Evolutionary conservation across 2,329 filamentous ascomycete genomes (phyloP), one percentile per base, ranked within the genome.

Genomic region (Fusarium sororula): DNA sequence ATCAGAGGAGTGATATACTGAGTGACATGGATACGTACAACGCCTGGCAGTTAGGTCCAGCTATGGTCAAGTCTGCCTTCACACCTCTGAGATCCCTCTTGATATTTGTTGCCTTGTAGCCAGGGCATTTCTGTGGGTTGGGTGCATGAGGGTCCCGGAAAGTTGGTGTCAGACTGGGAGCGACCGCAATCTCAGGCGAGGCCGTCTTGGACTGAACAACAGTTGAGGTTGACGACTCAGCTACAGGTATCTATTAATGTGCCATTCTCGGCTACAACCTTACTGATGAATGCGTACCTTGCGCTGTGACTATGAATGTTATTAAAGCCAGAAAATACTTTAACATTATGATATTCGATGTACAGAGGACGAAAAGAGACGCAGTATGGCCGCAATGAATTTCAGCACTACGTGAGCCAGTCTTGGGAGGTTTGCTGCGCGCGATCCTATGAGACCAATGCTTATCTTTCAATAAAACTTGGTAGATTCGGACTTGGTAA

Each of bases 131-230:
- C 8, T 59, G 56, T 14, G 42, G 42, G n/a, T 50, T 26, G 8
- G 56, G 56, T 17, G 56, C 56, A 14, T 51, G 13, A 37, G 41
- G 42, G 6, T 59, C 56, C 15, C 32, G 18, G 26, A 59, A 50
- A 18, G 56, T 59, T 59, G 56, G 56, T 18, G 32, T 59, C 32
- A 59, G 56, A 10, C 56, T 51, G 7, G 56, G 56, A 20, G 56
- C 56, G 11, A 26, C 42, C 11, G 30, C 56, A 37, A 59, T 59
- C 9, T 51, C 42, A n/a, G 56, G 56, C 13, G 56, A 59, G 7
- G 56, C 41, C 17, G 56, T 59, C 13, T 37, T 38, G 17, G 56
- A 50, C 32, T 59, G 56, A 20, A 51, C 22, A 18, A 59, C 42
- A 14, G 56, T 50, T 10, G 42, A 50, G n/a, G 17, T 28, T 7